These are phyloP conservation scores for Penicillium sumatraense DNA, from an alignment of 2,329 filamentous ascomycete genomes.

Conservation along the genomic window DNA sequence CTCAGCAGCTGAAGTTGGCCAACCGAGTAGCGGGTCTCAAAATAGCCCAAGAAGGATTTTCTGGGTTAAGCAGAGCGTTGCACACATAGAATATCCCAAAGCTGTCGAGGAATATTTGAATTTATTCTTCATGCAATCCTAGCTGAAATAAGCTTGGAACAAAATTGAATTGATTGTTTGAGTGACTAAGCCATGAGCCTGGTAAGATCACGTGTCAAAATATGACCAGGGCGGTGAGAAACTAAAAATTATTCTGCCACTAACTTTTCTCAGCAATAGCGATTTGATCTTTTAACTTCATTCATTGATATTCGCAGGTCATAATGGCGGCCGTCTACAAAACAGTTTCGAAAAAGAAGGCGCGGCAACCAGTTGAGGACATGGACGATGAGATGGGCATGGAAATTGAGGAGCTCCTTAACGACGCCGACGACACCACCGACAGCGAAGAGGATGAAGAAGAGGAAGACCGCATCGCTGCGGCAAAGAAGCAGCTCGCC, in stretches of 20 bases:
- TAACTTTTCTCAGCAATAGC: slow-evolving; percentile 35
- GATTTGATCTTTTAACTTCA: slow-evolving; percentile 20
- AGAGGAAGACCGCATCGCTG: slow-evolving; percentile 30
- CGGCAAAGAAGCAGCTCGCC: slow-evolving; percentile 38
- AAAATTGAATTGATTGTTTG: too few relatives aligned
- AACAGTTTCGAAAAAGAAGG: slow-evolving; percentile 66
- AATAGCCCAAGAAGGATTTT: slow-evolving; percentile 69
- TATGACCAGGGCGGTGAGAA: slow-evolving; percentile 31
- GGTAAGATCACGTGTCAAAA: too few relatives aligned
- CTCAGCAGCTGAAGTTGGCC: slow-evolving; percentile 61
- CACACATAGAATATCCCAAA: not conserved
- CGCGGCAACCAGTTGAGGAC: slow-evolving; percentile 53
- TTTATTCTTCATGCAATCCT: too few relatives aligned
- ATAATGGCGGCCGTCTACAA: slow-evolving; percentile 77
- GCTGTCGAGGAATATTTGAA: too few relatives aligned
- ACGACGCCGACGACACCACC: slow-evolving; percentile 42
- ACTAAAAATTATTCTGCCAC: slow-evolving; percentile 44
- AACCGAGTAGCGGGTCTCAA: slow-evolving; percentile 71
- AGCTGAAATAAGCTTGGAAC: too few relatives aligned
- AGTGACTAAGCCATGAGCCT: too few relatives aligned
- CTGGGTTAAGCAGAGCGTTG: slow-evolving; percentile 49
- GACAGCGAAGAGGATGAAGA: slow-evolving; percentile 44
- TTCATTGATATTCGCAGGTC: slow-evolving; percentile 19
- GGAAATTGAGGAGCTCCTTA: slow-evolving; percentile 43
- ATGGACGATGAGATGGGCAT: slow-evolving; percentile 49